phyloP scores from a whole-genome alignment of 352 stramenopile genomes.

The Globisporangium echinulatum region DNA sequence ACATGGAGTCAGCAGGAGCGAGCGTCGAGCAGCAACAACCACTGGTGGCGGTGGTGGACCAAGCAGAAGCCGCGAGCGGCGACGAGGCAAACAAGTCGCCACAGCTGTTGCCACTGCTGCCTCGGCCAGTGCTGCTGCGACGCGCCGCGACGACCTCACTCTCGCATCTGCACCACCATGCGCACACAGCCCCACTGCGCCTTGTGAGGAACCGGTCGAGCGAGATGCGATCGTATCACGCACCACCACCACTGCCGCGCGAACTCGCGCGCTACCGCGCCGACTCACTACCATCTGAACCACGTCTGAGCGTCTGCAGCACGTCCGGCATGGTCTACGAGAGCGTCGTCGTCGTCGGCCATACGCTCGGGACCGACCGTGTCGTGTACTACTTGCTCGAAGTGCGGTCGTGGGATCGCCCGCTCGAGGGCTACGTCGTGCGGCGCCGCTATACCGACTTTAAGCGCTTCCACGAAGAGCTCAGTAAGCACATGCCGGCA shows the following conservation, averaged over 20 bases:
- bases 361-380: constrained; percentile 51
- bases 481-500: constrained; percentile 45
- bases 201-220: constrained; percentile 13
- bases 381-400: constrained; percentile 77
- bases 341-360: constrained; percentile 61
- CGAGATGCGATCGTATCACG: constrained; percentile 8
- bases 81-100: no score
- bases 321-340: constrained; percentile 68
- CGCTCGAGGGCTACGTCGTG: constrained; percentile 75
- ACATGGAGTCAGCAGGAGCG: no score
- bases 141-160: constrained; percentile 1
- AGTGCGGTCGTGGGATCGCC: constrained; percentile 60
- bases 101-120: neutral
- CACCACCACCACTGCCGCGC: constrained; percentile 8
- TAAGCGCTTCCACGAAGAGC: constrained; percentile 45
- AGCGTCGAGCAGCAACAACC: no score
- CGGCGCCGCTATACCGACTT: constrained; percentile 76
- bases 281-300: constrained; percentile 30
- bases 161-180: constrained; percentile 5
- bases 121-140: neutral
- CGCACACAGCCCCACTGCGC: constrained; percentile 6
- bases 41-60: no score
- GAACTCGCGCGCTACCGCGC: constrained; percentile 27
- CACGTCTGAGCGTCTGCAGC: constrained; percentile 52
- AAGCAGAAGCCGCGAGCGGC: no score